Percentiles rank a stretch among this genome's conserved stretches.
Conservation (phyloP, 257 asterid genomes). For the Solanum sitiens region DNA sequence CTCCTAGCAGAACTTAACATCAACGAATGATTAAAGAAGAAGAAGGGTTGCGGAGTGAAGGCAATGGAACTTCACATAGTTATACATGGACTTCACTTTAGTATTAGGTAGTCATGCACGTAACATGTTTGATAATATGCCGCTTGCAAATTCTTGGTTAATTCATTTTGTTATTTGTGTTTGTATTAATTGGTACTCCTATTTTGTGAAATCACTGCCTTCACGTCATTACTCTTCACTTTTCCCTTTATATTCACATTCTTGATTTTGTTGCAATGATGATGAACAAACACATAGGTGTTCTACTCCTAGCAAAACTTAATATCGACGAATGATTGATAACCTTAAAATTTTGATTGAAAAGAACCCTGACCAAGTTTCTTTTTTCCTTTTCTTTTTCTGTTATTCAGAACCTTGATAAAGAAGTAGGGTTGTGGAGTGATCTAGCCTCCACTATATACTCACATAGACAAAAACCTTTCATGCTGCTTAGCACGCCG, state of each 20-base stretch:
- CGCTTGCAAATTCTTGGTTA: neutral
- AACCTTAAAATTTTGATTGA: neutral
- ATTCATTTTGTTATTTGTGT: neutral
- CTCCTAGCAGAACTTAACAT: neutral
- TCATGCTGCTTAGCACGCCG: neutral
- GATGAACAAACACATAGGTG: neutral
- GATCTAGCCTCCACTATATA: neutral
- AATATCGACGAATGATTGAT: neutral
- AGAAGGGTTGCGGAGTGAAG: neutral
- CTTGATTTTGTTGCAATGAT: neutral
- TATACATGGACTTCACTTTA: neutral
- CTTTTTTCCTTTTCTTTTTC: neutral
- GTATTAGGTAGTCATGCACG: neutral
- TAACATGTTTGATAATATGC: neutral
- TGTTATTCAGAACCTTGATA: neutral
- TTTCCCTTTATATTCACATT: neutral
- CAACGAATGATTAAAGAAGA: neutral
- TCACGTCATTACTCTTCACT: neutral
- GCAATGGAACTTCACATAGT: neutral
- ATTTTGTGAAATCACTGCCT: neutral
- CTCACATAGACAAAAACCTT: neutral
- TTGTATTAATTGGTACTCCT: neutral
- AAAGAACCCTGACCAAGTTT: neutral
- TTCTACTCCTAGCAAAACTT: neutral
- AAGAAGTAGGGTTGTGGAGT: neutral